Evolutionary conservation across 2,329 filamentous ascomycete genomes (phyloP).

Genomic region (Colletotrichum camelliae): DNA sequence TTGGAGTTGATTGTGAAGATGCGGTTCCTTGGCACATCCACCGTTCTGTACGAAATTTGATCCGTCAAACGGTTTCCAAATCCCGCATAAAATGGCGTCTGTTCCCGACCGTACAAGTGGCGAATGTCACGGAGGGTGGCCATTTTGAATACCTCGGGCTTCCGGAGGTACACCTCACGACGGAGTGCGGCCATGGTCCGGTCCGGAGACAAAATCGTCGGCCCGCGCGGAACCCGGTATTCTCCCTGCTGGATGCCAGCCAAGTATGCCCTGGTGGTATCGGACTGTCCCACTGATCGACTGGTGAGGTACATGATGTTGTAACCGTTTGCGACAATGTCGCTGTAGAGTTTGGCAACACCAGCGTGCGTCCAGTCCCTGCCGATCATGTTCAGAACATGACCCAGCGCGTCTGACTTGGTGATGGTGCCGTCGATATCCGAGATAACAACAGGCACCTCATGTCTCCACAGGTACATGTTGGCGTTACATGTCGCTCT

Average conservation of each 20-base stretch:
- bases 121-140: conserved; percentile 94
- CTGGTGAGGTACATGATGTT: conserved; percentile 99
- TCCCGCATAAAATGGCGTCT: conserved; percentile 92
- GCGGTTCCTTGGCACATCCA: conserved; percentile 90
- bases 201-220: conserved; percentile 94
- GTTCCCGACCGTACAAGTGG: conserved; percentile 78
- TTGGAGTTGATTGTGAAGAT: conserved; percentile 99
- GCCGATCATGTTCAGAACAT: conserved; percentile 95
- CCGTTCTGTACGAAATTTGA: conserved; percentile 92
- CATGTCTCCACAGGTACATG: conserved; percentile 93
- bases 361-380: conserved; percentile 98
- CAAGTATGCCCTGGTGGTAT: conserved; percentile 87
- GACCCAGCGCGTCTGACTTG: conserved; percentile 93
- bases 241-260: conserved; percentile 89
- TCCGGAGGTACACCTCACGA: conserved; percentile 91
- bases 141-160: conserved; percentile 99
- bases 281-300: conserved; percentile 90
- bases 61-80: conserved; percentile 97
- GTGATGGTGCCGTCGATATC: conserved; percentile 99
- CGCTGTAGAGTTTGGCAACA: conserved; percentile 95
- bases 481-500: conserved; percentile 88
- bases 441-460: conserved; percentile 94
- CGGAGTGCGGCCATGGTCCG: conserved; percentile 91
- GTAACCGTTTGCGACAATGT: conserved; percentile 94
- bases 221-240: conserved; percentile 84